Percentiles rank a stretch among this genome's conserved stretches.
Conservation (phyloP, 208 protist species). For the Angomonas ambiguus region DNA sequence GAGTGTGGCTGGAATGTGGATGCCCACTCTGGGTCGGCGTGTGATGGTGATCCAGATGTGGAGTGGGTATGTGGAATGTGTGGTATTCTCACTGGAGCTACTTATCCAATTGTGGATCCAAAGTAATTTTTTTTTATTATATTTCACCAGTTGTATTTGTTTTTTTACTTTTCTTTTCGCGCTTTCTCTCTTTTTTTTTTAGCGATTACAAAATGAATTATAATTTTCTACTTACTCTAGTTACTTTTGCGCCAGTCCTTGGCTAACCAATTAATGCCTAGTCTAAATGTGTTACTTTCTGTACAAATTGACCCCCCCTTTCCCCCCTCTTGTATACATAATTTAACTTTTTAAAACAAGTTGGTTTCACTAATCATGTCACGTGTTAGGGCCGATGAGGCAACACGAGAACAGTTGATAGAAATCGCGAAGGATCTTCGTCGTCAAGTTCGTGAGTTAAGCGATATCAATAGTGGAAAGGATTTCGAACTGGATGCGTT, state of each 20-base stretch:
- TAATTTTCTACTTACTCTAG: too few relatives aligned
- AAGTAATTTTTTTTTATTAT: neutral
- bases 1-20: conserved; percentile 34
- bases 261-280: too few relatives aligned
- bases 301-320: too few relatives aligned
- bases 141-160: neutral
- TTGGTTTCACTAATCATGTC: neutral
- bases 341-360: neutral
- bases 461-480: conserved; percentile 44
- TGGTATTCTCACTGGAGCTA: conserved; percentile 70
- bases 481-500: conserved; percentile 50
- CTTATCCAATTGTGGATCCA: conserved; percentile 35
- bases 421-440: conserved; percentile 50
- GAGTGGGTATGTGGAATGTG: conserved; percentile 79
- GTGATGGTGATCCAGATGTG: conserved; percentile 54
- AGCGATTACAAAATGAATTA: too few relatives aligned
- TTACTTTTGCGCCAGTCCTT: too few relatives aligned
- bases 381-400: conserved; percentile 28
- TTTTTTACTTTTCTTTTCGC: neutral
- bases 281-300: too few relatives aligned
- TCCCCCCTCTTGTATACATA: too few relatives aligned
- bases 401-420: conserved; percentile 59
- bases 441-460: conserved; percentile 36
- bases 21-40: conserved; percentile 55
- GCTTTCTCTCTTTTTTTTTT: conserved; percentile 8